Conservation (phyloP, 1,139 yeast species). For the Geotrichum carabidarum region DNA sequence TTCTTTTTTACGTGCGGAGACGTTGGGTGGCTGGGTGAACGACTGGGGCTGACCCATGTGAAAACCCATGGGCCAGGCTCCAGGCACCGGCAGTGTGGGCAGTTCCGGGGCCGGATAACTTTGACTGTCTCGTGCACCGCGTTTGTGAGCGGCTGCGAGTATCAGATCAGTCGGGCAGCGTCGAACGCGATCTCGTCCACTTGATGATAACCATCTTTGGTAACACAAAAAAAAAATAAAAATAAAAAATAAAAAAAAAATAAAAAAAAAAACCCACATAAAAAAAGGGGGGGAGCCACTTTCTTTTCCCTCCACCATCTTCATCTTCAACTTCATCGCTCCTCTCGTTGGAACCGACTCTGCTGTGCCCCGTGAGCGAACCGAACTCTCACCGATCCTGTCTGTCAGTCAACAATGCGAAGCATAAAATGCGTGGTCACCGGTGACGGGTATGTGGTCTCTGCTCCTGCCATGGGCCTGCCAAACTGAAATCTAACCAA, state of each 20-base stretch:
- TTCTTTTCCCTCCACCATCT: neutral
- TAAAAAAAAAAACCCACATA: neutral
- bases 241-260: neutral
- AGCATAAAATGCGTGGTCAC: conserved; percentile 94
- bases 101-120: no score
- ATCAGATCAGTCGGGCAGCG: no score
- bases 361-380: no score
- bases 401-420: conserved; percentile 47
- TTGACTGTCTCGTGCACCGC: no score
- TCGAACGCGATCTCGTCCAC: no score
- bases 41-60: no score
- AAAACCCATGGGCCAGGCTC: no score
- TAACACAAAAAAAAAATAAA: neutral
- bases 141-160: no score
- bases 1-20: no score
- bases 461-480: neutral
- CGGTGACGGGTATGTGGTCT: conserved; percentile 63
- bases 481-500: neutral
- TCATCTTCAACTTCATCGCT: neutral
- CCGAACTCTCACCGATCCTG: no score
- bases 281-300: neutral
- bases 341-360: neutral
- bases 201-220: neutral
- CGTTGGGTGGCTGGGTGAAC: no score
- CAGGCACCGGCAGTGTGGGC: no score